Base-by-base conservation (phyloP, 441 rosid species). In the Adansonia grandidieri region DNA sequence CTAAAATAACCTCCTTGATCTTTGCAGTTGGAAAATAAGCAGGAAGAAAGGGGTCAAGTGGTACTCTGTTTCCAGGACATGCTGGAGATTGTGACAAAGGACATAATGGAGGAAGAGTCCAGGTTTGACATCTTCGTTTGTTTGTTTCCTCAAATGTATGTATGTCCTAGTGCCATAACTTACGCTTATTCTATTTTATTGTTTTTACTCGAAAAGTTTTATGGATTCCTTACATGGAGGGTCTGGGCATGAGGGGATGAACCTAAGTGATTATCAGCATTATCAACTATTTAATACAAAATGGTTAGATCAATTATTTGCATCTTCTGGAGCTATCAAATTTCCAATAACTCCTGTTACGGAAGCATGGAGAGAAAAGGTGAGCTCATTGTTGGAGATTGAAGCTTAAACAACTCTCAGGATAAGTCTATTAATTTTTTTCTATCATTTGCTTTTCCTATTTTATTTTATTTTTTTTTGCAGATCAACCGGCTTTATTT, bases 351-450 rank as follows among this genome's bases (percentile, higher is more conserved):
- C 77, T 4, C 95, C 88, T 17, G 86, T 56, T 66, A 88, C 97
- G 53, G 98, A 95, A 88, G 98, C 98, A 73, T 97, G 99, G 99
- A 91, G 84, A 85, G 99, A 97, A 82, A 97, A 93, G 93, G 99
- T 93, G 17, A 66, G 84, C 51, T 80, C 50, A 28, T 64, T 71
- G 48, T 58, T 15, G 48, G 67, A 48, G 32, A 75, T 44, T 60
- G 68, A 67, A 67, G 20, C 63, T 13, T n/a, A 53, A 56, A 66
- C 15, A 20, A 51, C 73, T 68, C 24, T 56, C 37, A 54, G 15
- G 28, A 24, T 17, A 5, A 48, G 4, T 48, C 71, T 14, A 47
- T 75, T 71, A 24, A 14, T 58, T 9, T 19, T 61, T 61, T 45
- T 74, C 54, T 74, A 61, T 67, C 58, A 63, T 75, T 17, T 66